These are phyloP conservation scores for Ramaria rubella DNA, from an alignment of 768 basidiomycete genomes.

Conservation along the genomic window DNA sequence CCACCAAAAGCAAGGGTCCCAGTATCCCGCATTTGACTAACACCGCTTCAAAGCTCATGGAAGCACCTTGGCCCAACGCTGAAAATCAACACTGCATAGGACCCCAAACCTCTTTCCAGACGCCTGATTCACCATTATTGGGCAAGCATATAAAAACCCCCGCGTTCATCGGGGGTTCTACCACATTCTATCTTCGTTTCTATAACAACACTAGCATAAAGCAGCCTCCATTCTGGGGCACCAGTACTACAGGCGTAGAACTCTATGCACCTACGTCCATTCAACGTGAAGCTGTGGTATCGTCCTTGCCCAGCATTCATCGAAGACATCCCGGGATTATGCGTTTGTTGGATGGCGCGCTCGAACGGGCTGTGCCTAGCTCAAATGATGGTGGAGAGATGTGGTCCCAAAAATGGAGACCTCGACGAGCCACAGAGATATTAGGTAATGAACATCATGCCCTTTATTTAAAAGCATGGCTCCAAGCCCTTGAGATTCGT, in stretches of 20 bases:
- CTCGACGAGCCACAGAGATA: slow-evolving; percentile 64
- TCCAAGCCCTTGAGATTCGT: slow-evolving; percentile 48
- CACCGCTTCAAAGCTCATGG: background rate
- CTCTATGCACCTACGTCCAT: background rate
- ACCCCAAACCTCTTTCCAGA: slow-evolving; percentile 36
- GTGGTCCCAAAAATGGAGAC: slow-evolving; percentile 76
- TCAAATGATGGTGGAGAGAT: slow-evolving; percentile 32
- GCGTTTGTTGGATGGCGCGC: slow-evolving; percentile 26
- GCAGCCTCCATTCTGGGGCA: background rate
- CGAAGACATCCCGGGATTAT: slow-evolving; percentile 46
- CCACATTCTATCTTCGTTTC: background rate
- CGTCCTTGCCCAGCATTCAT: slow-evolving; percentile 3
- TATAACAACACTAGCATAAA: background rate
- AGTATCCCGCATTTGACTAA: background rate
- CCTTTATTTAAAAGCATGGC: slow-evolving; percentile 70
- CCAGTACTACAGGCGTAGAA: background rate
- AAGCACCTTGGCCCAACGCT: slow-evolving; percentile 43
- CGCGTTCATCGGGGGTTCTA: background rate
- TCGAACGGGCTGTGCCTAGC: background rate
- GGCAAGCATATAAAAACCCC: background rate
- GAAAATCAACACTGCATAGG: slow-evolving; percentile 58
- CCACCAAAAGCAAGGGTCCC: background rate
- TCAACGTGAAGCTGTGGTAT: slow-evolving; percentile 19
- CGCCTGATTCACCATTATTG: slow-evolving; percentile 1
- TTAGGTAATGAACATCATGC: slow-evolving; percentile 73